Percentiles rank a stretch among this genome's conserved stretches.
Conservation (phyloP, 2,329 filamentous ascomycete genomes). For the Pseudogymnoascus sp. region DNA sequence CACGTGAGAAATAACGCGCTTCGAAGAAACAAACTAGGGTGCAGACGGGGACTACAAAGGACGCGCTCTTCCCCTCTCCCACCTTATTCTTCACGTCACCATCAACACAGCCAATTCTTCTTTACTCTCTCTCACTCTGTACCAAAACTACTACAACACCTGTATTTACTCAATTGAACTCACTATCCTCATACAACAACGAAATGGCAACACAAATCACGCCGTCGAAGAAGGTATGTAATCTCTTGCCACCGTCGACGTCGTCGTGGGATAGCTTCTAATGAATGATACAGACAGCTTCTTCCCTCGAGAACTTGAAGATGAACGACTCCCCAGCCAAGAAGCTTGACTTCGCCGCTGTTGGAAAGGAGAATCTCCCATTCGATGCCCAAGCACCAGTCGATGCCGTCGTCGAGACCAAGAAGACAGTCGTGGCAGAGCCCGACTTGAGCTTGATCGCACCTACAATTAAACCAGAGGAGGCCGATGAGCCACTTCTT, state of each 20-base stretch:
- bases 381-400: conserved; percentile 43
- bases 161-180: conserved; percentile 17
- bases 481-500: conserved; percentile 81
- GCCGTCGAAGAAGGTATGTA: conserved; percentile 63
- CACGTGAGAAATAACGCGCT: conserved; percentile 6
- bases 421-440: conserved; percentile 43
- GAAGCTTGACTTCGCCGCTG: conserved; percentile 71
- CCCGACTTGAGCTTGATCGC: conserved; percentile 32
- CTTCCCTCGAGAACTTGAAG: conserved; percentile 79
- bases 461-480: conserved; percentile 54
- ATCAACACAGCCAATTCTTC: conserved; percentile 16
- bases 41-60: conserved; percentile 9
- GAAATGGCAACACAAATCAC: conserved; percentile 72
- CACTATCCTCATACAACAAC: conserved; percentile 12
- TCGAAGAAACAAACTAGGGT: conserved; percentile 7
- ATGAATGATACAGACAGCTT: conserved; percentile 58
- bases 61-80: conserved; percentile 8
- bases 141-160: conserved; percentile 11
- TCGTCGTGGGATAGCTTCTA: conserved; percentile 20
- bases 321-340: conserved; percentile 82
- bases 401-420: conserved; percentile 46
- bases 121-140: conserved; percentile 19
- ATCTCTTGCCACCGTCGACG: conserved; percentile 28
- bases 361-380: conserved; percentile 74
- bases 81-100: conserved; percentile 10